A percentile compares a stretch with the other conserved stretches of the same genome.
Conservation (phyloP, 164 flowering plant genomes). For the Vitis cinerea region DNA sequence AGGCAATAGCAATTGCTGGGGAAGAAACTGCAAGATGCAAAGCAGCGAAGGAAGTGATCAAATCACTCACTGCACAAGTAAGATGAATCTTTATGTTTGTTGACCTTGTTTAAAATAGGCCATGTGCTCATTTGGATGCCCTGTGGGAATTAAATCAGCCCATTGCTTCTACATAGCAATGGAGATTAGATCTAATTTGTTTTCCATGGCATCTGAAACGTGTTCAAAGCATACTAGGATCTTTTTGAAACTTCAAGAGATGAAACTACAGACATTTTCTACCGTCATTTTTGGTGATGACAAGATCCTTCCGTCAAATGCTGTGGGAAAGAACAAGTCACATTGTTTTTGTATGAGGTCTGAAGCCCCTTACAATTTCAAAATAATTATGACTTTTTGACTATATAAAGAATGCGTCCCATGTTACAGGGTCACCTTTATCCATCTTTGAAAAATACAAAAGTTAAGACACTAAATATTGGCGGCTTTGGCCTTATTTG, state of each 20-base stretch:
- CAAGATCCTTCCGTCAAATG: neutral
- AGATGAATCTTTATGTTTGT: slow-evolving; percentile 20
- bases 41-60: slow-evolving; percentile 97
- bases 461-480: too few species aligned
- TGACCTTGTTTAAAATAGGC: neutral
- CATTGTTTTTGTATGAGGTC: neutral
- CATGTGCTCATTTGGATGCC: neutral
- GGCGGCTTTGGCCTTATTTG: too few species aligned
- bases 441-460: too few species aligned
- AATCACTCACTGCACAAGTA: slow-evolving; percentile 96
- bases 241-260: neutral
- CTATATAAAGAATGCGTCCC: too few species aligned
- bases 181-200: neutral
- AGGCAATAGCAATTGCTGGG: slow-evolving; percentile 80
- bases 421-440: too few species aligned
- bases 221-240: neutral
- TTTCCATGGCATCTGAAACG: neutral
- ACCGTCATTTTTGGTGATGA: neutral
- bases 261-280: neutral
- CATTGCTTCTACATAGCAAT: neutral
- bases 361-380: neutral
- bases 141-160: neutral
- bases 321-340: neutral
- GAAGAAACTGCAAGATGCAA: slow-evolving; percentile 94
- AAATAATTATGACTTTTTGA: too few species aligned